Conservation (phyloP, 129 eudicot species). For the Helianthus tuberosus region DNA sequence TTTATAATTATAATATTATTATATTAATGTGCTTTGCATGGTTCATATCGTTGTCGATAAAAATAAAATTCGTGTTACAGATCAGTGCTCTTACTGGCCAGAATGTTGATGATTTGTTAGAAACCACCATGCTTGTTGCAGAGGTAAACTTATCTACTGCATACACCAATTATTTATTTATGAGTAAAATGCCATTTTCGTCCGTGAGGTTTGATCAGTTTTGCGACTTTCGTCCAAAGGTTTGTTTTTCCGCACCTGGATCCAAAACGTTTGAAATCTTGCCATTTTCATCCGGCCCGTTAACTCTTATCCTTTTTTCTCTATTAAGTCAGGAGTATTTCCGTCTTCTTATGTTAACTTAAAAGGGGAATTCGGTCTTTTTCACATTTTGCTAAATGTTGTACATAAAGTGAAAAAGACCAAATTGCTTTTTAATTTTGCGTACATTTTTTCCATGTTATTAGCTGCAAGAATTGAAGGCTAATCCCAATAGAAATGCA, state of each 20-base stretch:
- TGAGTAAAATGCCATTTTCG: too few relatives aligned
- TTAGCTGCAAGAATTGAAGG: slow-evolving; percentile 95
- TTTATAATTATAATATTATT: neutral
- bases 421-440: neutral
- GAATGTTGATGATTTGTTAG: slow-evolving; percentile 87
- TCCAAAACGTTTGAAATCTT: too few relatives aligned
- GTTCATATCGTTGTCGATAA: slow-evolving; percentile 8
- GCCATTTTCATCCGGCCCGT: too few relatives aligned
- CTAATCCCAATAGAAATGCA: slow-evolving; percentile 87
- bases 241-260: too few relatives aligned
- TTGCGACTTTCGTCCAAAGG: too few relatives aligned
- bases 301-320: too few relatives aligned
- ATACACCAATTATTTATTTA: neutral
- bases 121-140: slow-evolving; percentile 93
- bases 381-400: too few relatives aligned
- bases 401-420: too few relatives aligned
- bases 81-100: slow-evolving; percentile 95
- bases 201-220: too few relatives aligned
- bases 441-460: slow-evolving; percentile 9
- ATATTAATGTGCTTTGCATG: neutral
- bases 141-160: slow-evolving; percentile 57
- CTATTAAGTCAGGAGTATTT: too few relatives aligned
- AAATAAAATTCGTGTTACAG: slow-evolving; percentile 37
- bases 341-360: too few relatives aligned
- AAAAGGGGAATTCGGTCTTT: too few relatives aligned